A percentile compares a stretch with the other conserved stretches of the same genome.
Evolutionary conservation across 371 early-diverging fungal species (phyloP).

Genomic region (Nosema muscidifuracis): DNA sequence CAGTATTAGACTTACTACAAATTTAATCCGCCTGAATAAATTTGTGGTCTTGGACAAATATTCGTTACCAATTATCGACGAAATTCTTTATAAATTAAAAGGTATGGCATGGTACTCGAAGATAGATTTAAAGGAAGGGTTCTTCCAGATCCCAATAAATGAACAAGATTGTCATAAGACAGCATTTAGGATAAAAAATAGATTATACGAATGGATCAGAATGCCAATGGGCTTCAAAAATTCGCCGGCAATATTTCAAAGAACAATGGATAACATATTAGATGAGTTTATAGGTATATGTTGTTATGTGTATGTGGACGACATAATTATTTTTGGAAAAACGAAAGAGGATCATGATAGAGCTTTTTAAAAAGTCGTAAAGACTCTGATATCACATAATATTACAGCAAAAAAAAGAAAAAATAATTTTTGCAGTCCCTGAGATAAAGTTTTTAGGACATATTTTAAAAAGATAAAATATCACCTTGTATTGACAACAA

Average conservation of each 20-base stretch:
- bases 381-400: background rate
- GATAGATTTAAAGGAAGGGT: slow-evolving; percentile 47
- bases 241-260: slow-evolving; percentile 41
- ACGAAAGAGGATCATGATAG: slow-evolving; percentile 34
- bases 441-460: slow-evolving; percentile 43
- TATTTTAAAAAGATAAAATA: background rate
- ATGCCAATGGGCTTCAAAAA: slow-evolving; percentile 49
- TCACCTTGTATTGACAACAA: background rate
- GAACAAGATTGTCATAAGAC: slow-evolving; percentile 34
- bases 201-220: slow-evolving; percentile 38
- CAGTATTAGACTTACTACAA: slow-evolving; percentile 21
- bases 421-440: background rate
- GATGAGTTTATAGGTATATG: slow-evolving; percentile 13
- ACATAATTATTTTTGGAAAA: slow-evolving; percentile 12
- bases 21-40: slow-evolving; percentile 39
- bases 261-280: slow-evolving; percentile 18
- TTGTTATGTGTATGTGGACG: slow-evolving; percentile 37
- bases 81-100: slow-evolving; percentile 16
- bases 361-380: slow-evolving; percentile 1
- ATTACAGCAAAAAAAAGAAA: slow-evolving; percentile 3
- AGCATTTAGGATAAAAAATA: slow-evolving; percentile 35
- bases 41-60: slow-evolving; percentile 11
- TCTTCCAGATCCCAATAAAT: slow-evolving; percentile 27
- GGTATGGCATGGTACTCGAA: slow-evolving; percentile 18
- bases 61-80: slow-evolving; percentile 26